Percentiles rank a stretch among this genome's conserved stretches.
Conservation (phyloP, 2,329 filamentous ascomycete species). For the Calonectria honghensis region DNA sequence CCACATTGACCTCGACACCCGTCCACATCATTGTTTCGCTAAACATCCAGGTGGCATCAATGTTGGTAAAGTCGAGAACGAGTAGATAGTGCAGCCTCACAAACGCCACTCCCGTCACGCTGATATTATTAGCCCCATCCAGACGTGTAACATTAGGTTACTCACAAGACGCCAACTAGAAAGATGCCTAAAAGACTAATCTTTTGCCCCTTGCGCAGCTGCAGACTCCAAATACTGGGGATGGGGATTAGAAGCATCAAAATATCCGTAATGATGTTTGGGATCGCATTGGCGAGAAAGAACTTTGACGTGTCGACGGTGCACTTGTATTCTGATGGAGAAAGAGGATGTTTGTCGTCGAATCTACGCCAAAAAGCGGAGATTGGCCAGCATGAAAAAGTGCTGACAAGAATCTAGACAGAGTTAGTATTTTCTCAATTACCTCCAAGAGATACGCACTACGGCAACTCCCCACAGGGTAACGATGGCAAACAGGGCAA, state of each 20-base stretch:
- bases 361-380: constrained; percentile 11
- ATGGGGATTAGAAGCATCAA: constrained; percentile 2
- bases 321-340: constrained; percentile 6
- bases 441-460: not conserved
- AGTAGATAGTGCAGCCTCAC: not conserved
- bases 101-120: constrained; percentile 8
- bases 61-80: constrained; percentile 5
- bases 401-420: not conserved
- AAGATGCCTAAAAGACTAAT: constrained; percentile 8
- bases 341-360: not conserved
- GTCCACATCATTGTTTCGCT: constrained; percentile 25
- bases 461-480: constrained; percentile 10
- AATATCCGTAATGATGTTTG: not conserved
- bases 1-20: constrained; percentile 19
- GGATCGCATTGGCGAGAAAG: constrained; percentile 11
- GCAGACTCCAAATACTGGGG: not conserved
- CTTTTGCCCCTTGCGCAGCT: not conserved
- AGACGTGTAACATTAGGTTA: not conserved
- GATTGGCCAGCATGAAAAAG: constrained; percentile 8
- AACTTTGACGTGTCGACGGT: constrained; percentile 1
- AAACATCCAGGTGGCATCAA: constrained; percentile 11
- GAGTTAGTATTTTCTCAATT: not conserved
- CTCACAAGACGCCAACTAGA: not conserved
- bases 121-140: not conserved
- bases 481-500: not conserved